Evolutionary conservation across 2,329 filamentous ascomycete genomes (phyloP).

Genomic region (Fusarium sp.): DNA sequence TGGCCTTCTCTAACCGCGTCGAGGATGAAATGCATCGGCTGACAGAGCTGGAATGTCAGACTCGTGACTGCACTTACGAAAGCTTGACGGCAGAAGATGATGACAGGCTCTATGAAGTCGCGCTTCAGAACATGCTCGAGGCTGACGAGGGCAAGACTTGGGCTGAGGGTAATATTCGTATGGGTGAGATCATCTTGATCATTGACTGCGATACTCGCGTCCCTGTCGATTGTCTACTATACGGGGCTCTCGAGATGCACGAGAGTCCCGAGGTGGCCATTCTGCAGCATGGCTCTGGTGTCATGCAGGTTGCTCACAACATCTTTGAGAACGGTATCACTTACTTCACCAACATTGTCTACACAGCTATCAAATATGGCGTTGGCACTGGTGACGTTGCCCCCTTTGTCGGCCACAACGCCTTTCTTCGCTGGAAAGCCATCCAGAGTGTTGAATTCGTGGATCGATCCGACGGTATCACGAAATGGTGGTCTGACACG

Average conservation of each 20-base stretch:
- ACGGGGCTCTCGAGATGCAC: constrained; percentile 79
- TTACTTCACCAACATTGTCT: constrained; percentile 84
- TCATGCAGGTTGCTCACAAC: constrained; percentile 80
- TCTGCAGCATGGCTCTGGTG: constrained; percentile 78
- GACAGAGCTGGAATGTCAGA: constrained; percentile 33
- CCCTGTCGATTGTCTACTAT: constrained; percentile 74
- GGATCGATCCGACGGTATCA: constrained; percentile 59
- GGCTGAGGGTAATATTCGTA: constrained; percentile 68
- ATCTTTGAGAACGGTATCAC: constrained; percentile 81
- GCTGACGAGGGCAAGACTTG: constrained; percentile 65
- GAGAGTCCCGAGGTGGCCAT: constrained; percentile 77
- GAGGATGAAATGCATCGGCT: constrained; percentile 61
- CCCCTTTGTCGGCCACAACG: constrained; percentile 83
- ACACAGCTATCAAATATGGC: constrained; percentile 77
- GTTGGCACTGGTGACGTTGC: constrained; percentile 79
- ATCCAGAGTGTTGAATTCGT: constrained; percentile 41
- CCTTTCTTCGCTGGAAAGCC: constrained; percentile 75
- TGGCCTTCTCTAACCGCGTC: constrained; percentile 66
- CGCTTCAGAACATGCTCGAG: constrained; percentile 58
- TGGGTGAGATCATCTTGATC: constrained; percentile 70
- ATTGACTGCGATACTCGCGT: constrained; percentile 75
- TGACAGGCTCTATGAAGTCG: constrained; percentile 57
- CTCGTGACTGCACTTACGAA: constrained; percentile 47
- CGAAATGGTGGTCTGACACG: constrained; percentile 80
- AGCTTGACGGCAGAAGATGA: constrained; percentile 60